These are phyloP conservation scores for Lactarius sanguifluus DNA, from an alignment of 768 basidiomycete species.

Conservation along the genomic window DNA sequence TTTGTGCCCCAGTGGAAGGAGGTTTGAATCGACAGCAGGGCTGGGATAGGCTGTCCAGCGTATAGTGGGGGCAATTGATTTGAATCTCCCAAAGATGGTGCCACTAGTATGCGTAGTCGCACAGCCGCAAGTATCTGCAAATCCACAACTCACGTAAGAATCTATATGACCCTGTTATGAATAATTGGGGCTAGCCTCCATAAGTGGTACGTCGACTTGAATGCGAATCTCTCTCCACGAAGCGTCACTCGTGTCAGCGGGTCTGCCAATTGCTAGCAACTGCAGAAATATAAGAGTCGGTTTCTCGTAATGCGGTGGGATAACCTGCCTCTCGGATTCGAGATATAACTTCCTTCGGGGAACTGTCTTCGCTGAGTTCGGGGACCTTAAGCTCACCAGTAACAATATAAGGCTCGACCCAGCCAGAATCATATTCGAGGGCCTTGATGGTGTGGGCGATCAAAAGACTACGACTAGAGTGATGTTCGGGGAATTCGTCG, in stretches of 20 bases:
- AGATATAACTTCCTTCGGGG: conserved; percentile 32
- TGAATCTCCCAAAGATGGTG: conserved; percentile 42
- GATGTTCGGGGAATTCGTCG: conserved; percentile 37
- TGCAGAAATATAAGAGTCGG: conserved; percentile 29
- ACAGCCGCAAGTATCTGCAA: conserved; percentile 66
- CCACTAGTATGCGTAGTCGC: conserved; percentile 48
- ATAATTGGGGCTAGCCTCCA: conserved; percentile 56
- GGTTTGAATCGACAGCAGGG: conserved; percentile 62
- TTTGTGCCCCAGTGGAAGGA: conserved; percentile 75
- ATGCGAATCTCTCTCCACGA: conserved; percentile 77
- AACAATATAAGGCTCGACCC: conserved; percentile 69
- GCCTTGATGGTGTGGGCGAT: conserved; percentile 53
- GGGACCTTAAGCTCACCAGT: conserved; percentile 72
- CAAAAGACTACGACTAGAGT: conserved; percentile 44
- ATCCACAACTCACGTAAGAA: conserved; percentile 13
- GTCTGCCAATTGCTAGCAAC: conserved; percentile 44
- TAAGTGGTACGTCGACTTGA: conserved; percentile 80
- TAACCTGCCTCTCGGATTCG: conserved; percentile 38
- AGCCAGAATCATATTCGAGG: conserved; percentile 59
- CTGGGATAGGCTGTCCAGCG: conserved; percentile 85
- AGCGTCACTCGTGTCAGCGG: conserved; percentile 36
- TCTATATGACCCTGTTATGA: conserved; percentile 10
- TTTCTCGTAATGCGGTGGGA: conserved; percentile 35
- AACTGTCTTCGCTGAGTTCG: conserved; percentile 35
- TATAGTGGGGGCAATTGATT: conserved; percentile 45